Base-by-base conservation (phyloP, 768 basidiomycete species). In the Rhodotorula kratochvilovae region DNA sequence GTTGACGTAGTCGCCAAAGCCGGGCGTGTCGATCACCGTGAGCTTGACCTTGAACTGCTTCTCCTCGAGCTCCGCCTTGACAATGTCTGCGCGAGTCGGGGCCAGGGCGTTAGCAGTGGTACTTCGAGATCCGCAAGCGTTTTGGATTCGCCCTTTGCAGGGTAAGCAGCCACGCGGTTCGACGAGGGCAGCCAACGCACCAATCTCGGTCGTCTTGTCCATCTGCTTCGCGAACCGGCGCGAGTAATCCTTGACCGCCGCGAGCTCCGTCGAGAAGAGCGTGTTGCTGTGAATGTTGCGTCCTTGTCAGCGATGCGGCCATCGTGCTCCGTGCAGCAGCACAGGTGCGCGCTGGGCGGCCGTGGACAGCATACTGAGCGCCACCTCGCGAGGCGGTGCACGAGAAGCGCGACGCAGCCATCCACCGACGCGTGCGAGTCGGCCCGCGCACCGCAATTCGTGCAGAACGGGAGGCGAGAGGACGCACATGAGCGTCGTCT, bases 1-100 rank as follows among this genome's bases (percentile, higher is more conserved):
- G 90, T 99, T 99, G 83, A 99, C 95, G 79, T 97, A 98, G 89
- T 99, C 96, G 48, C 96, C 96, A 74, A 98, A 99, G 39, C 96
- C 96, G 65, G 96, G 96, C 19, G 95, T 97, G 82, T 99, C 96
- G 75, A 99, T 95, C 80, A 98, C 96, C 27, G 90, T 94, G 74
- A 99, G 87, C 85, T 97, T 98, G 85, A 97, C 94, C 82, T 93
- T 95, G 88, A 98, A 98, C 80, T 92, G 90, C 81, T 94, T 92
- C 82, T 98, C 96, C 83, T 98, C 96, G 33, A 99, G 87, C 83
- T 97, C 95, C 23, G 95, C 96, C 85, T 99, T 99, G 85, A 98
- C 92, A 63, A 99, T 95, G 80, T 98, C 96, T 75, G 58, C 29
- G 27, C 16, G 50, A 8, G 35, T 2, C 4, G 33, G 16, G 3